Evolutionary conservation across 2,329 filamentous ascomycete species (phyloP), one percentile per base, ranked within the genome.

Genomic region (Iodosphaeria phyllophila): DNA sequence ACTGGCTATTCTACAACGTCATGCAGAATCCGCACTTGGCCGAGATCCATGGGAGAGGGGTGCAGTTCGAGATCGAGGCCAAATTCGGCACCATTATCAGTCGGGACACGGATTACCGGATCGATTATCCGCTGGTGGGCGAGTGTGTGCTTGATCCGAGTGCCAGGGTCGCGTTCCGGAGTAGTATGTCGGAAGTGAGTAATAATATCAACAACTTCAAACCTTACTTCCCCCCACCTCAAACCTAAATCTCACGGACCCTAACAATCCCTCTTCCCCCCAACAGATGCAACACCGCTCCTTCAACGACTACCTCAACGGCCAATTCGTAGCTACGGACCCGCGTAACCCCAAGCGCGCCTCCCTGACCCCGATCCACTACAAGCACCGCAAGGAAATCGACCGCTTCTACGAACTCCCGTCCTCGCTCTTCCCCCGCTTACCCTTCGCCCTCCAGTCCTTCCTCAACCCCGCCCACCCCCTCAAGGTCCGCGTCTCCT

Each of bases 41-140:
- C 16, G 69, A 76, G 35, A 64, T 76, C 12, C 49, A 56, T 10
- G 63, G 64, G 25, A 60, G 65, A 10, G 70, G 69, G 5, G 74
- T 83, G 9, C 65, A 80, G 31, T 72, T 93, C 26, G 89, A 98
- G 49, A 78, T 98, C 27, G 89, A 98, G 52, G 89, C 83, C 7
- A 95, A 95, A 48, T 58, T 95, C 23, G 89, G 89, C 11, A 74
- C 71, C 14, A 60, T 95, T 9, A 66, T 86, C 29, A 73, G 80
- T 44, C 71, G 69, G 41, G 65, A 74, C 31, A 77, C 69, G 5
- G 67, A 74, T 28, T 59, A 72, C 23, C 64, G 80, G n/a, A 54
- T 84, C 14, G 54, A 63, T 7, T 50, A 84, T 7, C 67, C 69
- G 5, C 60, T 89, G 4, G 48, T 61, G 13, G 74, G 78, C 1